Conservation (phyloP, 1,139 yeast species). For the Candida dubliniensis region DNA sequence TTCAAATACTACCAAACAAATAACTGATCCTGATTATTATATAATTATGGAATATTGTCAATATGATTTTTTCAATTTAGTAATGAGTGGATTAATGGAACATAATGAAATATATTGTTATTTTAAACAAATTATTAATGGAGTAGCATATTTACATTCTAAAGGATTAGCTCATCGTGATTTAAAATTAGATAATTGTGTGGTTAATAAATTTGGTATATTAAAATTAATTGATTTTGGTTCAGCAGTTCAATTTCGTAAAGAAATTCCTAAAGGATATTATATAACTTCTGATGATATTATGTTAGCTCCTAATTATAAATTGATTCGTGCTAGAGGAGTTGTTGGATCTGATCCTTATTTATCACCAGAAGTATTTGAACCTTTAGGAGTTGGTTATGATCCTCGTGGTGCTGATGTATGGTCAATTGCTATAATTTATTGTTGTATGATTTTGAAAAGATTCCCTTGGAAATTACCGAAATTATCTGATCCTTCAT, state of each 20-base stretch:
- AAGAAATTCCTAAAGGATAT: conserved; percentile 29
- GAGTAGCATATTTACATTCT: conserved; percentile 60
- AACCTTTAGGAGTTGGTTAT: conserved; percentile 45
- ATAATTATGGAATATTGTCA: conserved; percentile 78
- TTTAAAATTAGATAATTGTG: conserved; percentile 75
- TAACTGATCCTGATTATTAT: conserved; percentile 43
- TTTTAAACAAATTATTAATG: conserved; percentile 63
- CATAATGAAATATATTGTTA: conserved; percentile 63
- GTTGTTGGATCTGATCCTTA: conserved; percentile 83
- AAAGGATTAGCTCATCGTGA: conserved; percentile 78
- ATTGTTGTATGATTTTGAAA: conserved; percentile 69
- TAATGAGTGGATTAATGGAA: conserved; percentile 69
- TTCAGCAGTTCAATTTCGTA: conserved; percentile 64
- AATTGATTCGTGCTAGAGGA: conserved; percentile 53
- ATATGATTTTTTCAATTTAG: conserved; percentile 72
- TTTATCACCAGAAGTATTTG: conserved; percentile 73
- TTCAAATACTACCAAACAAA: conserved; percentile 24
- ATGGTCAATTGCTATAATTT: conserved; percentile 79
- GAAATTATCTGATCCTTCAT: conserved; percentile 54
- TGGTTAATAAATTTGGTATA: conserved; percentile 59
- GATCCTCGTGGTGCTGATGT: conserved; percentile 75
- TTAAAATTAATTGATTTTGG: conserved; percentile 78
- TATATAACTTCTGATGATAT: conserved; percentile 25
- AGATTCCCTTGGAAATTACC: conserved; percentile 84
- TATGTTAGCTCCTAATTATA: conserved; percentile 22